These are phyloP conservation scores for Colletotrichum sp. DNA, from an alignment of 2,329 filamentous ascomycete species.

Conservation along the genomic window DNA sequence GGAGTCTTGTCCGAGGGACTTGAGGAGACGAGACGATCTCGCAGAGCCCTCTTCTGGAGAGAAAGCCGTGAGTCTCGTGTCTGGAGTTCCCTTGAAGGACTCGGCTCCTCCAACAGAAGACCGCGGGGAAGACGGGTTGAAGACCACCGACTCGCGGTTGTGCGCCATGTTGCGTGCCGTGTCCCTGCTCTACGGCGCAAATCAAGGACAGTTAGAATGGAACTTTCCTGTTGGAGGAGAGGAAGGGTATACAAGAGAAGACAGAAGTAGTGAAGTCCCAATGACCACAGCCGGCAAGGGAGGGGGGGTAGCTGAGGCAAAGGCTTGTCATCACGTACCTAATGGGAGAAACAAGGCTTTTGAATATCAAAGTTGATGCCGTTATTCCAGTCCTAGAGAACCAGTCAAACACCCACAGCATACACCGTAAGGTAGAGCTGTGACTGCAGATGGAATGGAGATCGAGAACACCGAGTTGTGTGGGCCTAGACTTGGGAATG, in stretches of 20 bases:
- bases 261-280: background rate
- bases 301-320: background rate
- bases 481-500: background rate
- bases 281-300: background rate
- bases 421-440: background rate
- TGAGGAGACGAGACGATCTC: conserved; percentile 45
- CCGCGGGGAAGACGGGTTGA: conserved; percentile 53
- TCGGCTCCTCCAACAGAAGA: conserved; percentile 58
- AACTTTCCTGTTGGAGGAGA: background rate
- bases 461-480: background rate
- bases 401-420: background rate
- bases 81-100: conserved; percentile 67
- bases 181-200: background rate
- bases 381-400: background rate
- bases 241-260: background rate
- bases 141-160: conserved; percentile 18
- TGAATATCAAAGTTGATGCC: background rate
- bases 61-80: conserved; percentile 67
- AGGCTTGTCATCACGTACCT: background rate
- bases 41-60: conserved; percentile 63
- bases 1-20: conserved; percentile 33
- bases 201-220: background rate
- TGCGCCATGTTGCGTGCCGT: background rate
- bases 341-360: background rate
- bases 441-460: background rate